Conservation (phyloP, 768 basidiomycete species). For the Hysterangium stoloniferum region DNA sequence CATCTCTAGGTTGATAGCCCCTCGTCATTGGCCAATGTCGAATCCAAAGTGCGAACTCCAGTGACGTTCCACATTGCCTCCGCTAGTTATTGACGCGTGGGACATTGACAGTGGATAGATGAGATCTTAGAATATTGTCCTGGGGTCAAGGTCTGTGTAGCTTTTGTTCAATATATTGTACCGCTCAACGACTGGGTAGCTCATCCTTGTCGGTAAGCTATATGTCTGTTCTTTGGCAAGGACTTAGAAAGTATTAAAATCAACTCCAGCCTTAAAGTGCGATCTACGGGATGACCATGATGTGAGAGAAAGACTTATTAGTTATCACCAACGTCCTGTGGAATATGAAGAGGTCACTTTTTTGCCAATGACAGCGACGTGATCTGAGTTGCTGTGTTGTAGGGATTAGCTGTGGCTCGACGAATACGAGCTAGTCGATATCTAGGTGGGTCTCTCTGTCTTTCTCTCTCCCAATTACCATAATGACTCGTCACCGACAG, state of each 20-base stretch:
- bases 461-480: neutral
- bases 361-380: neutral
- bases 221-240: conserved; percentile 8
- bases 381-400: neutral
- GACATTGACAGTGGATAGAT: conserved; percentile 69
- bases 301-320: conserved; percentile 63
- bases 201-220: conserved; percentile 83
- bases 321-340: conserved; percentile 63
- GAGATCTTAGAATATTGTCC: conserved; percentile 90
- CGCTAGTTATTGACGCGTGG: conserved; percentile 1
- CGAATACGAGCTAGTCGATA: conserved; percentile 92
- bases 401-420: conserved; percentile 73
- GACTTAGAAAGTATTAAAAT: conserved; percentile 1
- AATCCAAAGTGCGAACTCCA: conserved; percentile 57
- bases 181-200: conserved; percentile 30
- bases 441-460: conserved; percentile 52
- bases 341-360: conserved; percentile 67
- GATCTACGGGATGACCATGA: conserved; percentile 83
- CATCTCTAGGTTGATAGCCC: conserved; percentile 78
- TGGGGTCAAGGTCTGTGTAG: conserved; percentile 73
- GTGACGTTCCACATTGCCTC: neutral
- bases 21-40: conserved; percentile 92
- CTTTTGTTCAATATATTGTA: conserved; percentile 11
- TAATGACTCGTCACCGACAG: conserved; percentile 31
- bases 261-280: conserved; percentile 75